Evolutionary conservation across 768 basidiomycete genomes (phyloP).

Genomic region (Pleurotus giganteus): DNA sequence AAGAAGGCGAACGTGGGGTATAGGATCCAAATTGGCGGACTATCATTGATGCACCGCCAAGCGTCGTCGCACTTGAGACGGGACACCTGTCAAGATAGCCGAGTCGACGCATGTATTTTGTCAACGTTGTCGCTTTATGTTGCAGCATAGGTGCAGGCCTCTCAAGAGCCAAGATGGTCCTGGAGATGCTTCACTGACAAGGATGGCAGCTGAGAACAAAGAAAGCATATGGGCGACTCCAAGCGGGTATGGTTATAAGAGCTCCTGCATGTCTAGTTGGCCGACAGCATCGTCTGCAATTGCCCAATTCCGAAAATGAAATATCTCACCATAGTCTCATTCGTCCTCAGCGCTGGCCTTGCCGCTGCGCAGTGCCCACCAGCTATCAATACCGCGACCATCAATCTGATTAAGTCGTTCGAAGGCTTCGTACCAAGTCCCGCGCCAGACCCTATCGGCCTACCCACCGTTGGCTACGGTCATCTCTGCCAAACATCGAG

Average conservation of each 20-base stretch:
- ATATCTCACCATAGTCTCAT: background rate
- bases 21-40: too few relatives aligned
- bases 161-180: background rate
- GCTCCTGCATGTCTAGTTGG: background rate
- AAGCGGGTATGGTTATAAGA: background rate
- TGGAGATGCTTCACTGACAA: background rate
- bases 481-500: conserved; percentile 23
- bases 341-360: background rate
- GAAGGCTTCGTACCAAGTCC: conserved; percentile 27
- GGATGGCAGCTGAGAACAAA: background rate
- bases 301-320: background rate
- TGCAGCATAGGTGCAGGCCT: background rate
- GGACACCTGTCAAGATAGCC: background rate
- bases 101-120: background rate
- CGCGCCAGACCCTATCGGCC: conserved; percentile 27
- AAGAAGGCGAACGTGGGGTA: too few relatives aligned
- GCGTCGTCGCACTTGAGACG: background rate
- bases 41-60: too few relatives aligned
- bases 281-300: background rate
- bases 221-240: background rate
- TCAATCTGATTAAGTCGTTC: conserved; percentile 25
- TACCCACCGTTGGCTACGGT: conserved; percentile 29
- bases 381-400: conserved; percentile 22
- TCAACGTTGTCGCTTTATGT: background rate
- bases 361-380: conserved; percentile 5